A percentile compares a stretch with the other conserved stretches of the same genome.
These are phyloP conservation scores for Leccinum ochraceum DNA, from an alignment of 768 basidiomycete species.

Conservation along the genomic window DNA sequence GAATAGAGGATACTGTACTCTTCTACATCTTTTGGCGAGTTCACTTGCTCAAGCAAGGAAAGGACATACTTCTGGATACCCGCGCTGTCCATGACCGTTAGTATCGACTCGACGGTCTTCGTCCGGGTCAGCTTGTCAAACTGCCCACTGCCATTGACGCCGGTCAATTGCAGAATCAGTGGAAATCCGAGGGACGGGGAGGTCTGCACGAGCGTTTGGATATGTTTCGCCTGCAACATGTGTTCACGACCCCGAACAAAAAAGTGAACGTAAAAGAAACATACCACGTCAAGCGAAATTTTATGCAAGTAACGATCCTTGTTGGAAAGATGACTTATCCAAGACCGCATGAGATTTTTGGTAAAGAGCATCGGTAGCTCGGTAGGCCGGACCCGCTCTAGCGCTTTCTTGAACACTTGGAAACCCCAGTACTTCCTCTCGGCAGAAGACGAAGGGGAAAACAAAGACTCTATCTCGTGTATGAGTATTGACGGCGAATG, in stretches of 20 bases:
- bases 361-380: constrained; percentile 89
- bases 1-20: constrained; percentile 38
- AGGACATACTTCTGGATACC: constrained; percentile 79
- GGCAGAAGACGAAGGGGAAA: constrained; percentile 78
- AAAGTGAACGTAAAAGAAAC: constrained; percentile 23
- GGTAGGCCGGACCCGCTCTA: constrained; percentile 61
- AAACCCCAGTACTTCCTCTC: constrained; percentile 98
- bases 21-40: constrained; percentile 44
- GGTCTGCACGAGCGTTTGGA: constrained; percentile 71
- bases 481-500: neutral
- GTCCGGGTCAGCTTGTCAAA: constrained; percentile 93
- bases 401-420: constrained; percentile 79
- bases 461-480: constrained; percentile 69
- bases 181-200: constrained; percentile 84
- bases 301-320: constrained; percentile 89
- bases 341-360: constrained; percentile 90
- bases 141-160: constrained; percentile 77
- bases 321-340: constrained; percentile 94
- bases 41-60: constrained; percentile 65
- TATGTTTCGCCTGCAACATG: constrained; percentile 59
- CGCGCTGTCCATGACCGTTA: constrained; percentile 67
- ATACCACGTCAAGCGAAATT: constrained; percentile 79
- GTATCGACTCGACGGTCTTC: constrained; percentile 85
- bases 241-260: neutral
- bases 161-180: constrained; percentile 81